Base-by-base conservation (phyloP, 2,329 filamentous ascomycete genomes). In the Colletotrichum melonis region DNA sequence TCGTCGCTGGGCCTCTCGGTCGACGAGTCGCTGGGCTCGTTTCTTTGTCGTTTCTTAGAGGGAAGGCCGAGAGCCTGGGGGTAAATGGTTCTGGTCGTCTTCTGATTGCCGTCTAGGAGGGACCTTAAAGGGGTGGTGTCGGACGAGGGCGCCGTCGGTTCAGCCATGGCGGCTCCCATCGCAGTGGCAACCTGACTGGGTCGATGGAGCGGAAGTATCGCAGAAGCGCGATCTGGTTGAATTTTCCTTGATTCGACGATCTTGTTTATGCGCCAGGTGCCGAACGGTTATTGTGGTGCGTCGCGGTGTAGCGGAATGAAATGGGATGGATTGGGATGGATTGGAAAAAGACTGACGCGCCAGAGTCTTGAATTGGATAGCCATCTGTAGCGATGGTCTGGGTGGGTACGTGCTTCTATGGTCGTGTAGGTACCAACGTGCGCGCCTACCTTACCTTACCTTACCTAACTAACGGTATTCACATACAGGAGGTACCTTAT, bases 91-190 rank as follows among this genome's bases (percentile, higher is more conserved):
- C 82, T 81, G 24, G 85, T 78, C 75, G 80, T 79, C 75, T 82
- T 84, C 24, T 84, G 83, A 74, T 87, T 87, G 77, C 81, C 80
- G 66, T 81, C 79, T 72, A 86, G 79, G 30, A 86, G 79, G 3
- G 75, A 70, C 75, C 83, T 78, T n/a, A 87, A 79, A 75, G 76
- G 77, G 70, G 79, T 77, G 28, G 74, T 62, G 55, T 74, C 68
- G 38, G 74, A 69, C 16, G 76, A 42, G 58, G 76, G 74, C 60
- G 76, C 75, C 14, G 5, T 57, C 56, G 57, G 24, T 69, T 76
- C 76, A 38, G 80, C 77, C 63, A 81, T 76, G 59, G 81, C 77
- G 62, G 80, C 77, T 68, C 81, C 79, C 78, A 78, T 78, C 63
- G 57, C 28, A 66, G 16, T 32, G 5, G 9, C 32, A 11, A 14